Evolutionary conservation across 108 stramenopile genomes (phyloP), one percentile per base, ranked within the genome.

Genomic region (Chaetoceros muelleri): DNA sequence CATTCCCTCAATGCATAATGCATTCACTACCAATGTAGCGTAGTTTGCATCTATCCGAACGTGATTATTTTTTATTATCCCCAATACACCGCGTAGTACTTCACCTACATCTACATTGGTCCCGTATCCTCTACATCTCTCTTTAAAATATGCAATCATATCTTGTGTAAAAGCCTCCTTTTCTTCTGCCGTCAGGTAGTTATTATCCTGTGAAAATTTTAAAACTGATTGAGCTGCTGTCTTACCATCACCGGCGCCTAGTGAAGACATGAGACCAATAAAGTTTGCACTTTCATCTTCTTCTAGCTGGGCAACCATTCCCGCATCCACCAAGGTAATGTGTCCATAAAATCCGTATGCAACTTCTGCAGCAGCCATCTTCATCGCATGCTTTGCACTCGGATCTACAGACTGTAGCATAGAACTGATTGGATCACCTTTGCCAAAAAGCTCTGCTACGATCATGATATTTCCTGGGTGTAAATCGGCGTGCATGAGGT

Each of bases 1-100:
- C 61, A 93, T 52, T 45, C 81, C 58, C 34, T 93, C 87, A 27
- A 93, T 61, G 58, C 90, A 89, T 54, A 93, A 57, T 7, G 68
- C 66, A 60, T 93, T 93, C 30, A 93, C 65, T 28, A 87, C 77
- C 28, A 93, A 60, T n/a, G 90, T 93, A 8, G 90, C 87, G 58
- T 85, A 93, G 49, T 88, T 84, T 18, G 85, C 79, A 52, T 79
- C 82, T 24, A 93, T 80, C 3, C 83, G 70, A 27, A 93, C 74
- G 3, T 61, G 58, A 61, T 88, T 75, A 24, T 76, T 46, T 24
- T 80, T 68, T 19, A 92, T 78, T 18, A 84, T 61, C 7, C 64
- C 59, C 56, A 92, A 55, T 1, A 88, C 55, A 0, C 81, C 87
- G 19, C 82, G 59, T 30, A 93, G 55, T 20, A 93, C 83, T n/a